A percentile compares a stretch with the other conserved stretches of the same genome.
These are phyloP conservation scores for Acorus calamus DNA, from an alignment of 106 monocot genomes.

Conservation along the genomic window DNA sequence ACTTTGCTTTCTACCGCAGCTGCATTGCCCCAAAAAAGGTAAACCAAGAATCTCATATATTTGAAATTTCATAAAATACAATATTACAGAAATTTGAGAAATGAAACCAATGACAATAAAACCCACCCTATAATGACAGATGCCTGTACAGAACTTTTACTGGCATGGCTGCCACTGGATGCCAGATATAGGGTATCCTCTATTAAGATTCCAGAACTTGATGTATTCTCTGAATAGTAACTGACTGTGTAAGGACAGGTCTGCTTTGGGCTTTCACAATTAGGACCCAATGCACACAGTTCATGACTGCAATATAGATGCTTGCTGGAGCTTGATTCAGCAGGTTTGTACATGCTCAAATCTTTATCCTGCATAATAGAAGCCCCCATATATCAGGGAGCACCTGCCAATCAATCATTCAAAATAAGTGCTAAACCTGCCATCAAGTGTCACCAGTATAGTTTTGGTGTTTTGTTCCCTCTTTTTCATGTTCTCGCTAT, in stretches of 20 bases:
- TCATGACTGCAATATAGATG: conserved; percentile 78
- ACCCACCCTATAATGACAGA: conserved; percentile 78
- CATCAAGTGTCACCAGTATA: conserved; percentile 24
- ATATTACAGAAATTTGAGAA: background rate
- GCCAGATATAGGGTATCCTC: conserved; percentile 69
- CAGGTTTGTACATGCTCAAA: conserved; percentile 68
- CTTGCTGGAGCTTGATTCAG: conserved; percentile 74
- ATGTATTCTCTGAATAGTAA: conserved; percentile 91
- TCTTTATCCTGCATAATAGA: conserved; percentile 98
- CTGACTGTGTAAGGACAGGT: conserved; percentile 65
- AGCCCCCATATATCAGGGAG: conserved; percentile 77
- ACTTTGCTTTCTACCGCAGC: conserved; percentile 86
- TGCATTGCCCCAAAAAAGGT: conserved; percentile 16
- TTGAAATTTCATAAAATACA: background rate
- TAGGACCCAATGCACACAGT: conserved; percentile 46
- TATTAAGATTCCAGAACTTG: conserved; percentile 67
- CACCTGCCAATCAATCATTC: conserved; percentile 95
- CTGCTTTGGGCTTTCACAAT: conserved; percentile 61
- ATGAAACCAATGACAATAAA: background rate
- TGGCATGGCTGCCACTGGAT: conserved; percentile 17
- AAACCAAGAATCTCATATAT: background rate
- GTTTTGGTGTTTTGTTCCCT: background rate
- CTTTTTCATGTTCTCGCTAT: conserved; percentile 1
- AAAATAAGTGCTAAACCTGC: conserved; percentile 73
- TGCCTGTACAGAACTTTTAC: conserved; percentile 25